phyloP scores from a whole-genome alignment of 371 early-diverging fungal genomes.

The Mucor saturninus region DNA sequence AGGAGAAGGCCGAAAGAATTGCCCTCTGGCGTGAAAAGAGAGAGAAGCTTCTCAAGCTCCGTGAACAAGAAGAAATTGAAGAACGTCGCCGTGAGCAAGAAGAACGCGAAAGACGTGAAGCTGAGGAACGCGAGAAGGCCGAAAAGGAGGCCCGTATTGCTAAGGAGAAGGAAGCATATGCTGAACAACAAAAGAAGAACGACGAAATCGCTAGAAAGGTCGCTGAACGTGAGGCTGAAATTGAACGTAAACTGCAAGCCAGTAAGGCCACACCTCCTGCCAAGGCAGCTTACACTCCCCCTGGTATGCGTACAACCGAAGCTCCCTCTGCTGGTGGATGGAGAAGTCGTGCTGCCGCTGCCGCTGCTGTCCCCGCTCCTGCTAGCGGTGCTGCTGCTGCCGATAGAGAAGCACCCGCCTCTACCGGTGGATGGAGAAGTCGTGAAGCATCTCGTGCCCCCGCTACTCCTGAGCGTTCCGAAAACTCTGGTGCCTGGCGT shows the following conservation, averaged over 20 bases:
- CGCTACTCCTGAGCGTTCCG: not conserved
- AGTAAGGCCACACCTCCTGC: constrained; percentile 11
- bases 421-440: constrained; percentile 16
- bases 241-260: constrained; percentile 39
- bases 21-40: constrained; percentile 58
- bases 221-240: constrained; percentile 44
- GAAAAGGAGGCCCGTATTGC: constrained; percentile 41
- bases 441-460: constrained; percentile 11
- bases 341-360: constrained; percentile 13
- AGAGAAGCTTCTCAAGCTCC: constrained; percentile 39
- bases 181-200: constrained; percentile 33
- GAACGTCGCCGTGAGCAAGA: constrained; percentile 32
- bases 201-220: constrained; percentile 50
- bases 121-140: constrained; percentile 35
- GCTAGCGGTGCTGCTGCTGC: constrained; percentile 7
- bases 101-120: constrained; percentile 29
- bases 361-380: constrained; percentile 13
- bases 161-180: constrained; percentile 36
- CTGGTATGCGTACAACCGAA: constrained; percentile 11
- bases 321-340: constrained; percentile 11
- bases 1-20: constrained; percentile 74
- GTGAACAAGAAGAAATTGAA: constrained; percentile 57
- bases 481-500: constrained; percentile 5
- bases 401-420: not conserved
- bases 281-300: constrained; percentile 13